Percentiles rank a stretch among this genome's conserved stretches.
phyloP scores from a whole-genome alignment of 2,329 filamentous ascomycete species.

The Acephala macrosclerotiorum region DNA sequence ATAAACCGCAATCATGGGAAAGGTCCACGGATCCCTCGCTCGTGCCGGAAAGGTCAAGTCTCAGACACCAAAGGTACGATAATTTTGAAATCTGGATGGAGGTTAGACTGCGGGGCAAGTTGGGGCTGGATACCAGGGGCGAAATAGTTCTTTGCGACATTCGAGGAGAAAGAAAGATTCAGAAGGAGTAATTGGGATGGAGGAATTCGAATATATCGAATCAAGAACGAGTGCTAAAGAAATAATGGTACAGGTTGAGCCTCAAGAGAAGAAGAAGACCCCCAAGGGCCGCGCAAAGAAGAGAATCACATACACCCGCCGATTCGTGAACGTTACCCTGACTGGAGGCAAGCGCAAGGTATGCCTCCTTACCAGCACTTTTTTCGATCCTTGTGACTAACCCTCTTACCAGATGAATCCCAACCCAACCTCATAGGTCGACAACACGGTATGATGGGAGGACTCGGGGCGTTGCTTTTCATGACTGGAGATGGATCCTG shows the following conservation, averaged over 20 bases:
- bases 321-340: constrained; percentile 98
- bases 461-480: constrained; percentile 26
- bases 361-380: constrained; percentile 21
- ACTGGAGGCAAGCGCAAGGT: constrained; percentile 99
- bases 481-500: constrained; percentile 35
- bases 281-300: constrained; percentile 98
- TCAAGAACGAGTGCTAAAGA: constrained; percentile 36
- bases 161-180: background rate
- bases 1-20: constrained; percentile 75
- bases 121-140: constrained; percentile 6
- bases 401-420: constrained; percentile 75
- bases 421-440: constrained; percentile 75
- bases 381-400: constrained; percentile 5
- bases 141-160: background rate
- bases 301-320: constrained; percentile 94
- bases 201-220: background rate
- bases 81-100: constrained; percentile 27
- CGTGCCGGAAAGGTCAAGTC: constrained; percentile 99
- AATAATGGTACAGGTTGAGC: constrained; percentile 71
- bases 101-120: constrained; percentile 13
- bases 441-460: constrained; percentile 28
- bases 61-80: constrained; percentile 86
- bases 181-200: background rate
- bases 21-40: constrained; percentile 93
- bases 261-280: constrained; percentile 94